These are phyloP conservation scores for Suillus cothurnatus DNA, from an alignment of 768 basidiomycete species.

Conservation along the genomic window DNA sequence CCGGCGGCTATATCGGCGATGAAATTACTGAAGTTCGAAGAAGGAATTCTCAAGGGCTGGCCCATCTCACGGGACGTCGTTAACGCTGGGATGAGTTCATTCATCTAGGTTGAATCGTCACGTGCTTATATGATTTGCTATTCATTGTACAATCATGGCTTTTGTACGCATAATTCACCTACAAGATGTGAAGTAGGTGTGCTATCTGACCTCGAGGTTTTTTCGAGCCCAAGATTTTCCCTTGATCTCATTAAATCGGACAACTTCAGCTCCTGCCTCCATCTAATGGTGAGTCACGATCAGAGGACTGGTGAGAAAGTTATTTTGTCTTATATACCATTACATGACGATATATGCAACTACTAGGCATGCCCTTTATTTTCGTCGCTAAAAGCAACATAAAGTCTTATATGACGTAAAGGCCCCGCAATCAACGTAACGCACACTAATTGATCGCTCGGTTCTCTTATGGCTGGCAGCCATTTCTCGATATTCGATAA, in stretches of 20 bases:
- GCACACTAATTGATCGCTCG: too few relatives aligned
- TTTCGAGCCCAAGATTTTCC: not conserved
- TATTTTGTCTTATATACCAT: too few relatives aligned
- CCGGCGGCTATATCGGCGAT: constrained; percentile 24
- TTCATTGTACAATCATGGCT: not conserved
- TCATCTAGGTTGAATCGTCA: constrained; percentile 46
- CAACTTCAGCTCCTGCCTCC: not conserved
- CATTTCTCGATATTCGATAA: not conserved
- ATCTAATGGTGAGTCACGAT: too few relatives aligned
- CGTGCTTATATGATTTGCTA: not conserved
- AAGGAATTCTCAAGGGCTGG: constrained; percentile 52
- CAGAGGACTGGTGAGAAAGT: too few relatives aligned
- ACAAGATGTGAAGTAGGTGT: not conserved
- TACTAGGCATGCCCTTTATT: too few relatives aligned
- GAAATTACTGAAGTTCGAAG: constrained; percentile 38
- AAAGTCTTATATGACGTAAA: too few relatives aligned
- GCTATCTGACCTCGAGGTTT: not conserved
- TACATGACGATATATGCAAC: too few relatives aligned
- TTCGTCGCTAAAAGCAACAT: too few relatives aligned
- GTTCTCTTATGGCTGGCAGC: too few relatives aligned
- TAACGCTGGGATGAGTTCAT: constrained; percentile 38
- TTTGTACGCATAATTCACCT: not conserved
- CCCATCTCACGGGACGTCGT: constrained; percentile 64
- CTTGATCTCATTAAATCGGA: not conserved
- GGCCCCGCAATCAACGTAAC: too few relatives aligned